phyloP scores from a whole-genome alignment of 2,329 filamentous ascomycete genomes.

The Aureobasidium sp. region DNA sequence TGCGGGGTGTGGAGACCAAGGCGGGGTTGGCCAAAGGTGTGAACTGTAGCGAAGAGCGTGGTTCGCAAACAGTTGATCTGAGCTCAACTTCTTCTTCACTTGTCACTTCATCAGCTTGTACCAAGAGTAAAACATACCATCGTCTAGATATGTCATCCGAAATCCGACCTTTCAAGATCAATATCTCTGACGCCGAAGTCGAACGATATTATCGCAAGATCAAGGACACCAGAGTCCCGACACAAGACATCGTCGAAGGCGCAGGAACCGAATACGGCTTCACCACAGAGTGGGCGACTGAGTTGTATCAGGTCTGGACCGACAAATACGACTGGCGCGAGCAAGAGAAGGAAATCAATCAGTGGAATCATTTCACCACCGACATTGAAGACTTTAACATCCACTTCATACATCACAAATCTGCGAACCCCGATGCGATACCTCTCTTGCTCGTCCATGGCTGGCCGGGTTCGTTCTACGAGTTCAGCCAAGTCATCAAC shows the following conservation, averaged over 20 bases:
- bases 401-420: conserved; percentile 33
- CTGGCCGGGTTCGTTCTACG: conserved; percentile 39
- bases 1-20: background rate
- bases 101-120: too few species aligned
- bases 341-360: conserved; percentile 26
- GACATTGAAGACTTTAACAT: conserved; percentile 27
- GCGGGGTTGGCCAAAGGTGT: background rate
- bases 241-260: conserved; percentile 27
- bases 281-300: conserved; percentile 25
- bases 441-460: conserved; percentile 36
- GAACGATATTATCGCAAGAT: conserved; percentile 29
- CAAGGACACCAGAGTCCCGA: conserved; percentile 26
- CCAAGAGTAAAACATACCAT: too few species aligned
- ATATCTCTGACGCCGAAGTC: conserved; percentile 28
- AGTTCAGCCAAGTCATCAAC: conserved; percentile 34
- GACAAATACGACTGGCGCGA: conserved; percentile 27
- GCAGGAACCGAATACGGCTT: conserved; percentile 29
- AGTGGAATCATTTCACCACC: conserved; percentile 28
- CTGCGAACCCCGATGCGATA: conserved; percentile 27
- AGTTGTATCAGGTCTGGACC: conserved; percentile 27
- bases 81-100: background rate
- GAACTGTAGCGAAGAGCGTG: background rate
- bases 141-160: background rate
- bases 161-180: conserved; percentile 22
- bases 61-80: background rate